Evolutionary conservation across 83 land plant species (phyloP).

Genomic region (Picea abies): DNA sequence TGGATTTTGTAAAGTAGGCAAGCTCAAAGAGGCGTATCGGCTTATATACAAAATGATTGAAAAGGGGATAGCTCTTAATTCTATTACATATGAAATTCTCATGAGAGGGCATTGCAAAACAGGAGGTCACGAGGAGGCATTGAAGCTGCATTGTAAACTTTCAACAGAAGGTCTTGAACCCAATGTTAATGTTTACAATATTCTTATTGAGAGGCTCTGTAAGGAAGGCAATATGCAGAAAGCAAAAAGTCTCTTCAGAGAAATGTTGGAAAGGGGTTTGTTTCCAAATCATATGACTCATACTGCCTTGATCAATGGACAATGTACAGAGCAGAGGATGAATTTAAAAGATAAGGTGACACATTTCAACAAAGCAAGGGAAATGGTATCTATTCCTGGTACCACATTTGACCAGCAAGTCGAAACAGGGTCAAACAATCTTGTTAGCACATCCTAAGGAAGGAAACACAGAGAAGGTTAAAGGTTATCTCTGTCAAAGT

Average conservation of each 20-base stretch:
- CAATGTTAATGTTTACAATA: neutral
- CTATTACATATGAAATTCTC: slow-evolving; percentile 41
- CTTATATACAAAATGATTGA: slow-evolving; percentile 46
- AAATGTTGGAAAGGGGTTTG: slow-evolving; percentile 2
- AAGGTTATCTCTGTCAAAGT: neutral
- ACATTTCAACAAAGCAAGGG: neutral
- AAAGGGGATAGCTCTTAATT: slow-evolving; percentile 39
- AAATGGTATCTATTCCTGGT: neutral
- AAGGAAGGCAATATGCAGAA: neutral
- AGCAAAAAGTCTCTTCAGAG: slow-evolving; percentile 9
- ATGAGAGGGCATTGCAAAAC: slow-evolving; percentile 38
- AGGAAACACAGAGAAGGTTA: neutral
- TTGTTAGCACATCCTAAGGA: neutral
- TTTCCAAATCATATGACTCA: neutral
- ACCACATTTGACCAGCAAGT: neutral
- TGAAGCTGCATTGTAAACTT: slow-evolving; percentile 5
- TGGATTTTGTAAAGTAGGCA: slow-evolving; percentile 43
- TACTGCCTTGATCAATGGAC: slow-evolving; percentile 8
- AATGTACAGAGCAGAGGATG: neutral
- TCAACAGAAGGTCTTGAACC: neutral
- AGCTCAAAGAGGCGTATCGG: slow-evolving; percentile 46
- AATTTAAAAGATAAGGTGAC: neutral
- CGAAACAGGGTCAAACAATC: neutral
- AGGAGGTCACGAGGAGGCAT: slow-evolving; percentile 1
- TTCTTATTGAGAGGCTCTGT: slow-evolving; percentile 9